Conservation (phyloP, 73 alveolate genomes). For the Stentor roeselii region DNA sequence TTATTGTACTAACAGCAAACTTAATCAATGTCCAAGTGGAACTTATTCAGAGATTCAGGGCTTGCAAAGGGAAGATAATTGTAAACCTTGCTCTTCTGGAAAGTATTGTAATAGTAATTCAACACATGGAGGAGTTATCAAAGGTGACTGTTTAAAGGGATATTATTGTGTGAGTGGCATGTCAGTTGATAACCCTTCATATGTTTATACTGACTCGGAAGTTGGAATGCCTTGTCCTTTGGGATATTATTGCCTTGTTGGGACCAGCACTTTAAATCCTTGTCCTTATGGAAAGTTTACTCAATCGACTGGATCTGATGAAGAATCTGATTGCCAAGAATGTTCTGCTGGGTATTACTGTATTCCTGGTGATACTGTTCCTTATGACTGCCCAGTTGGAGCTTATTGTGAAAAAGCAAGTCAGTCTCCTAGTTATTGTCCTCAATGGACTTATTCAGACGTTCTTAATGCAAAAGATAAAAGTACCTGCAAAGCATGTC, state of each 20-base stretch:
- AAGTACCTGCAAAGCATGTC: constrained; percentile 37
- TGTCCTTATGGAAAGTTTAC: constrained; percentile 10
- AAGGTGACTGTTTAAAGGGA: constrained; percentile 68
- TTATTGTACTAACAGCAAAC: constrained; percentile 37
- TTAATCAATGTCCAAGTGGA: constrained; percentile 66
- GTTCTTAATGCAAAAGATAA: constrained; percentile 5
- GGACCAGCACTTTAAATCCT: constrained; percentile 22
- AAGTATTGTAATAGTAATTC: constrained; percentile 26
- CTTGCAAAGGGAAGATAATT: constrained; percentile 53
- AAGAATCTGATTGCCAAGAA: neutral
- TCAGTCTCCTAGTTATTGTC: constrained; percentile 44
- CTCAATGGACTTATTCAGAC: constrained; percentile 47
- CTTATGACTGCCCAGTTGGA: constrained; percentile 55
- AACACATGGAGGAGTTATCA: constrained; percentile 34
- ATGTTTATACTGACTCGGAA: constrained; percentile 2
- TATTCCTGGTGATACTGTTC: constrained; percentile 33
- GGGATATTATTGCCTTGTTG: constrained; percentile 52
- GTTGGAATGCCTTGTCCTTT: constrained; percentile 47
- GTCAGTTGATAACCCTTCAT: constrained; percentile 38
- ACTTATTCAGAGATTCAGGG: constrained; percentile 40
- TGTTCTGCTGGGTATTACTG: constrained; percentile 53
- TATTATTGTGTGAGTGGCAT: constrained; percentile 53
- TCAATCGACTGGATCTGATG: neutral
- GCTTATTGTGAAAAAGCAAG: constrained; percentile 48
- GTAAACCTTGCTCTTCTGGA: constrained; percentile 41